Base-by-base conservation (phyloP, 768 basidiomycete genomes). In the Pleurotus eryngii region DNA sequence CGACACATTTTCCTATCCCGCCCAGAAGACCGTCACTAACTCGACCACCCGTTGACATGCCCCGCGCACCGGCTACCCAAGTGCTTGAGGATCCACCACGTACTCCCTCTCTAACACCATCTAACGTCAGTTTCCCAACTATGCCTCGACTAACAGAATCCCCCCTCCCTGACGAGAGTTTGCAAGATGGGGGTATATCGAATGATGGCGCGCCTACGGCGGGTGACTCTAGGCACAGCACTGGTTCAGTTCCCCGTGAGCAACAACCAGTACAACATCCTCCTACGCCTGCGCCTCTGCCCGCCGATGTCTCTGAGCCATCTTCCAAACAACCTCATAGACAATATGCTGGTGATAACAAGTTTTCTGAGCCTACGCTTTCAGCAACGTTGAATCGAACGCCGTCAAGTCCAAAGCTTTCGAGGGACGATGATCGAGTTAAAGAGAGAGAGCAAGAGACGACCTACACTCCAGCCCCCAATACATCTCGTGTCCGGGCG, bases 1-100 rank as follows among this genome's bases (percentile, higher is more conserved):
- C 89, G 0, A 82, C 81, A 0, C 87, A 90, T 66, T 82, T 86
- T 57, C 89, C 89, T 11, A 69, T 86, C 12, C 89, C 85, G 37
- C 79, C 81, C 26, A 67, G 69, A 50, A 59, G 61, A 46, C 63
- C 62, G 4, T 67, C 69, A 6, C 62, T 65, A 27, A 65, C 66
- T 5, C 68, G 62, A 43, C 64, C 37, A 1, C 35, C 39, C 14
- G 17, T 15, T 8, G 27, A 35, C 30, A 24, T 22, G 15, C 12
- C 35, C 3, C 37, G 42, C 18, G 39, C 51, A 3, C 51, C 38
- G 18, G 39, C 51, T 40, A 17, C 35, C 7, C 24, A 37, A n/a
- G 38, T 67, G 14, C 64, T 64, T 7, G 63, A 64, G 38, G 63
- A 17, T 57, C 66, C 49, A 37, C 24, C 51, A 37, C 40, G 18